These are phyloP conservation scores for Elsinoe fawcettii DNA, from an alignment of 2,329 filamentous ascomycete species.

Conservation along the genomic window DNA sequence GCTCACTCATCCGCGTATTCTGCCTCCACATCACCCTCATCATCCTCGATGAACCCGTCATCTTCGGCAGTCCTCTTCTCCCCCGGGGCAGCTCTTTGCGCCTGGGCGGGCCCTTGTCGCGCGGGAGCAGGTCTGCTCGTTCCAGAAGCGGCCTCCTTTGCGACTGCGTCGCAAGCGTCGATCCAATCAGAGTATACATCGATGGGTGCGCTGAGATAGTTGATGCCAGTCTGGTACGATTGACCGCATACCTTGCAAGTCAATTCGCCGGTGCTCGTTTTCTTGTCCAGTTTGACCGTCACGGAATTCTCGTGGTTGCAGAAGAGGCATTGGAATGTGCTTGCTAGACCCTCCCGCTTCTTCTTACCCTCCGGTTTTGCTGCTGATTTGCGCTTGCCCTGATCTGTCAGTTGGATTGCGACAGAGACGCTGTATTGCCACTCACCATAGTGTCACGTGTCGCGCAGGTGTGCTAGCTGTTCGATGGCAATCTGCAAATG, in stretches of 20 bases:
- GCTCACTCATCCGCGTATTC: constrained; percentile 28
- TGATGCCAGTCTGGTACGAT: constrained; percentile 84
- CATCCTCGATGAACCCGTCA: constrained; percentile 31
- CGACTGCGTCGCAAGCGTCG: constrained; percentile 75
- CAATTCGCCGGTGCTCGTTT: constrained; percentile 74
- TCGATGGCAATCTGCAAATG: too few species aligned
- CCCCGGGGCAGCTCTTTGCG: constrained; percentile 21
- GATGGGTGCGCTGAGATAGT: constrained; percentile 83
- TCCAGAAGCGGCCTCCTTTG: constrained; percentile 44
- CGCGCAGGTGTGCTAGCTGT: neutral
- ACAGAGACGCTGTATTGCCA: neutral
- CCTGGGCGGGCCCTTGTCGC: constrained; percentile 16
- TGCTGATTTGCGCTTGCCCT: constrained; percentile 89
- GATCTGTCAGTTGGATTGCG: neutral
- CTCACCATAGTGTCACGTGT: neutral
- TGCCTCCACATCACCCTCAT: constrained; percentile 29
- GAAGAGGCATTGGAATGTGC: constrained; percentile 92
- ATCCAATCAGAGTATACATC: constrained; percentile 99
- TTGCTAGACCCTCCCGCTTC: constrained; percentile 66
- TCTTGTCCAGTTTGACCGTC: constrained; percentile 87
- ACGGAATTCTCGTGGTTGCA: constrained; percentile 97
- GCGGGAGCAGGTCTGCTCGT: constrained; percentile 18
- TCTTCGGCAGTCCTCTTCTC: constrained; percentile 28
- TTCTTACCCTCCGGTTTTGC: constrained; percentile 73
- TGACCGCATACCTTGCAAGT: constrained; percentile 91